phyloP scores from a whole-genome alignment of 1,284 basidiomycete species.

The Ustilago cynodontis region DNA sequence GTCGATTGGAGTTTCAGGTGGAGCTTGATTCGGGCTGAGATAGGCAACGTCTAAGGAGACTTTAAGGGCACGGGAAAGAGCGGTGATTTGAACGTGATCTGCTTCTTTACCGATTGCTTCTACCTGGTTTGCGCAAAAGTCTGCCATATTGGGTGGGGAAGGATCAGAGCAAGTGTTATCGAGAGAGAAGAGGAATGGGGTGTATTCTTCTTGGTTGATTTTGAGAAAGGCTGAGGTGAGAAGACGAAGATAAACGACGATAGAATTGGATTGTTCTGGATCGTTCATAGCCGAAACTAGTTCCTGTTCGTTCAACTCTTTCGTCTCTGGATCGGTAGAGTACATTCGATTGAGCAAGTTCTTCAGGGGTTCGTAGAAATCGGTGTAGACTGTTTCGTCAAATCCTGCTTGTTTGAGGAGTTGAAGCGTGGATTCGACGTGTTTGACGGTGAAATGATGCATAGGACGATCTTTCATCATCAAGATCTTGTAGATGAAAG shows the following conservation, averaged over 20 bases:
- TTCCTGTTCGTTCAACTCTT: slow-evolving; percentile 47
- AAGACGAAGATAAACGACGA: slow-evolving; percentile 63
- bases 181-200: slow-evolving; percentile 58
- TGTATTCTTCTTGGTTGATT: slow-evolving; percentile 58
- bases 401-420: slow-evolving; percentile 58
- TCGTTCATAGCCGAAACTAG: slow-evolving; percentile 61
- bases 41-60: slow-evolving; percentile 63
- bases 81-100: slow-evolving; percentile 66
- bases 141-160: slow-evolving; percentile 49
- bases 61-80: slow-evolving; percentile 55
- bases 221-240: slow-evolving; percentile 61
- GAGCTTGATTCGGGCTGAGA: slow-evolving; percentile 51
- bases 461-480: slow-evolving; percentile 52
- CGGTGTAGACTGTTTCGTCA: slow-evolving; percentile 52
- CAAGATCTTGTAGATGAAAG: slow-evolving; percentile 56
- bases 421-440: slow-evolving; percentile 53
- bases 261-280: slow-evolving; percentile 60
- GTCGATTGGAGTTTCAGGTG: slow-evolving; percentile 46
- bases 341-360: slow-evolving; percentile 50
- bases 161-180: slow-evolving; percentile 20
- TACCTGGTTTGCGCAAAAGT: slow-evolving; percentile 60
- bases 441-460: slow-evolving; percentile 53
- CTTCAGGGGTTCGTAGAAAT: slow-evolving; percentile 62
- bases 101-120: slow-evolving; percentile 67
- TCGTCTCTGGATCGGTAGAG: slow-evolving; percentile 43